Evolutionary conservation across 192 early-diverging fungal species (phyloP).

Genomic region (Entophlyctis luteolus): DNA sequence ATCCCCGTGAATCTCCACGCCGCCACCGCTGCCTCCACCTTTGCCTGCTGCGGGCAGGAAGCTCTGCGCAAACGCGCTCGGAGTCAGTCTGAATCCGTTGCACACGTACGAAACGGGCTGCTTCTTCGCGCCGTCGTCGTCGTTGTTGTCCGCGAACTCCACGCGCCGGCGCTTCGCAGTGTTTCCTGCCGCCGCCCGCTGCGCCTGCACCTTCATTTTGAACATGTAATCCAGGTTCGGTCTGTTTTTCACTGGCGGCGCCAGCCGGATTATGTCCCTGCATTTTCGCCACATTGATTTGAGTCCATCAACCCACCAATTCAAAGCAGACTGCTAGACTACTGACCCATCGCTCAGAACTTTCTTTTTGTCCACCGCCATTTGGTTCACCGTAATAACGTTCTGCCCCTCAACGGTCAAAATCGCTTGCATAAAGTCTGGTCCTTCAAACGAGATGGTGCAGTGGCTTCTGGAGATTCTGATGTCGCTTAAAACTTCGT

Average conservation of each 20-base stretch:
- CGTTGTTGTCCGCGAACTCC: neutral
- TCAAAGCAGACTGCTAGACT: neutral
- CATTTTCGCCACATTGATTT: neutral
- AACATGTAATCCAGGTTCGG: neutral
- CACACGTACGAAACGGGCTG: neutral
- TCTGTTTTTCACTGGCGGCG: neutral
- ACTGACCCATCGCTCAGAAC: slow-evolving; percentile 7
- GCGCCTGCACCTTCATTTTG: neutral
- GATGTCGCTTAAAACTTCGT: slow-evolving; percentile 13
- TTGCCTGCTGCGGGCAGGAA: neutral
- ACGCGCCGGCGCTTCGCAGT: too few species aligned
- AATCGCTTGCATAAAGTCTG: neutral
- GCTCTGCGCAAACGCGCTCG: neutral
- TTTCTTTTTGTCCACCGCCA: neutral
- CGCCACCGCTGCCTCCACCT: neutral
- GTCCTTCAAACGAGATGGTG: slow-evolving; percentile 17
- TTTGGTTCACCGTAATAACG: neutral
- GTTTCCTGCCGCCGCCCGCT: too few species aligned
- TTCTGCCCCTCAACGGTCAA: neutral
- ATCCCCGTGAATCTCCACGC: too few species aligned
- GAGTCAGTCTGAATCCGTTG: neutral
- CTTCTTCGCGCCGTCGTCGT: neutral
- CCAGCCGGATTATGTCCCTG: slow-evolving; percentile 17
- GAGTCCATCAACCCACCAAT: neutral
- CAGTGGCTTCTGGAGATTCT: slow-evolving; percentile 28